Percentiles rank a stretch among this genome's conserved stretches.
Conservation (phyloP, 768 basidiomycete genomes). For the Suillus sp. region DNA sequence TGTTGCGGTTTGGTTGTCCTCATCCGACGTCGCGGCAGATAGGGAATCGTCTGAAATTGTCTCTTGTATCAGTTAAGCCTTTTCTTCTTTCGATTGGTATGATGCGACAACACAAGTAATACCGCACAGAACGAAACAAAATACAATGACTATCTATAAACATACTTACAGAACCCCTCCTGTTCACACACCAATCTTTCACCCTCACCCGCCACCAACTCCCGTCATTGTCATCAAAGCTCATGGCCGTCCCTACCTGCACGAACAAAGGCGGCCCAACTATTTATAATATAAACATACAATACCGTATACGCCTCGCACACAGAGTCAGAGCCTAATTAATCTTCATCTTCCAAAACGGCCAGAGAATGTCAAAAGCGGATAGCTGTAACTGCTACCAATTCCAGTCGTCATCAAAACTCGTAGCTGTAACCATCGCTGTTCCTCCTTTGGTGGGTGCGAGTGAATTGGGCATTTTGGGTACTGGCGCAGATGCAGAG, state of each 20-base stretch:
- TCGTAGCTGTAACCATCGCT: conserved; percentile 14
- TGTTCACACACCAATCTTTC: neutral
- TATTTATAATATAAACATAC: neutral
- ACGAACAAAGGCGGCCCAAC: neutral
- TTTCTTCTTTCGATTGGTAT: neutral
- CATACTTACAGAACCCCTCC: neutral
- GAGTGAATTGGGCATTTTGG: conserved; percentile 8
- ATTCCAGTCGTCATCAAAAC: conserved; percentile 57
- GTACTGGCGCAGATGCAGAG: conserved; percentile 10
- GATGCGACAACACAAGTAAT: neutral
- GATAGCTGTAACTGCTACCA: conserved; percentile 40
- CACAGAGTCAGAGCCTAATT: neutral
- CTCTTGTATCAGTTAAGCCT: too few species aligned
- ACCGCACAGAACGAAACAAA: neutral
- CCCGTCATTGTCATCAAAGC: neutral
- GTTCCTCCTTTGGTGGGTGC: conserved; percentile 6
- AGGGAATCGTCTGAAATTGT: too few species aligned
- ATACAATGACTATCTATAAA: neutral
- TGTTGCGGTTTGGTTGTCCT: too few species aligned
- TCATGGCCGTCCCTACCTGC: neutral
- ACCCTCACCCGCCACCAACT: neutral
- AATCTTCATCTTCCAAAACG: neutral
- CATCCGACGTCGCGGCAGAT: too few species aligned
- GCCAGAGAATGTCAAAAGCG: neutral
- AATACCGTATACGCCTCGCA: neutral